phyloP scores from a whole-genome alignment of 1,284 basidiomycete species.

The Ceratobasidium sp. region DNA sequence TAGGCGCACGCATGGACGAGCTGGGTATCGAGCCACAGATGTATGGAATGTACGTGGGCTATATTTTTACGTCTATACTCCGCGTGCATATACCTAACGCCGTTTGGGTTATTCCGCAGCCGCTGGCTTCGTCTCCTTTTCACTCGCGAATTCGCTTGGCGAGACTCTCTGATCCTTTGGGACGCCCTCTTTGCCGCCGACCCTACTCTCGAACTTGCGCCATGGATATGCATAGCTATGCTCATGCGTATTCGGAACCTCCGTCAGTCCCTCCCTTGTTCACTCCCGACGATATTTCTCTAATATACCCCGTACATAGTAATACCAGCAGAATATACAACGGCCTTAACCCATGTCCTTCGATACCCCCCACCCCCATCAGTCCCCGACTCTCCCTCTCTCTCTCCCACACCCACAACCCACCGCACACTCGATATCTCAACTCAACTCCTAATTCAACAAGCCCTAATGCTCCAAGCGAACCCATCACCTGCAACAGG shows the following conservation, averaged over 20 bases:
- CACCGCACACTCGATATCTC: slow-evolving; percentile 58
- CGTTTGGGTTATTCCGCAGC: no score
- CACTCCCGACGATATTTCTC: slow-evolving; percentile 40
- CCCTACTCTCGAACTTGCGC: slow-evolving; percentile 71
- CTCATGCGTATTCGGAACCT: slow-evolving; percentile 89
- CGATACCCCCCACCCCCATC: slow-evolving; percentile 71
- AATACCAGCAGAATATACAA: slow-evolving; percentile 84
- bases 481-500: slow-evolving; percentile 78
- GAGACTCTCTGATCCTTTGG: slow-evolving; percentile 84
- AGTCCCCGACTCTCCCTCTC: no score
- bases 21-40: slow-evolving; percentile 92
- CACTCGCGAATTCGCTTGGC: slow-evolving; percentile 84
- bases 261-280: slow-evolving; percentile 61
- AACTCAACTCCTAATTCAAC: slow-evolving; percentile 76
- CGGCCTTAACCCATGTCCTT: slow-evolving; percentile 81
- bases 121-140: slow-evolving; percentile 92
- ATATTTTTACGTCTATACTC: not conserved
- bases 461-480: slow-evolving; percentile 82
- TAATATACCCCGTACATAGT: slow-evolving; percentile 60
- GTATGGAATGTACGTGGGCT: slow-evolving; percentile 82
- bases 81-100: slow-evolving; percentile 7
- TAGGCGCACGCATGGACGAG: slow-evolving; percentile 78
- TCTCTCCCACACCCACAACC: slow-evolving; percentile 32
- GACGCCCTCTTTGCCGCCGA: slow-evolving; percentile 91
- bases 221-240: slow-evolving; percentile 92